Base-by-base conservation (phyloP, 2,329 filamentous ascomycete species). In the Xylariaceae sp. region DNA sequence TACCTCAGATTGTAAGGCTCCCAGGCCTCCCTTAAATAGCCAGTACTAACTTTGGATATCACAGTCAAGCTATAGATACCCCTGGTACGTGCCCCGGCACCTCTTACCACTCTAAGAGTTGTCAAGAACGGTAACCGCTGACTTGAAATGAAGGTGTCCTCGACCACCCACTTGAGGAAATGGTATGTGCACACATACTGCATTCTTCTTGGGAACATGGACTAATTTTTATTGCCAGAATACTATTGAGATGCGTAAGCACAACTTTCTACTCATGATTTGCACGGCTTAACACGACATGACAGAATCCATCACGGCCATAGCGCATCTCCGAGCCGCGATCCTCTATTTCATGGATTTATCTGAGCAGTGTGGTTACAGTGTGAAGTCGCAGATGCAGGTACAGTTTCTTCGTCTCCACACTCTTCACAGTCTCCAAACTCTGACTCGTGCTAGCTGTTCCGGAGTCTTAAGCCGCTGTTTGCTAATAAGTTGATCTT, bases 281-380 rank as follows among this genome's bases (percentile, higher is more conserved):
- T n/a, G 14, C 28, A 49, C 16, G 16, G 23, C 17, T 14, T 58
- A 40, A 58, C 45, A 29, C 11, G 43, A 12, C n/a, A 24, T 14
- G 9, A 43, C 26, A 61, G 58, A 98, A 81, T 90, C 90, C 61
- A 97, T 99, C 67, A 98, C 94, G 16, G 95, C 96, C 9, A 96
- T 99, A 78, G 95, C 95, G 48, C 96, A 99, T 80, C 82, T 99
- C 72, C 87, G 94, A 69, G 96, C 93, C 37, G 94, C 94, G 54
- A 96, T 99, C 64, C 82, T 98, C 58, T 98, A 98, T 78, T 98
- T 98, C 73, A 96, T 98, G 91, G 94, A 98, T 80, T 81, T 97
- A 60, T 96, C 63, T 3, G 69, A 71, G 53, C 70, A 72, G 58
- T 72, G 70, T 33, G 95, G 95, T 56, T 99, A 97, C 79, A 91